phyloP scores from a whole-genome alignment of 495 filamentous ascomycete species.

The Tuber microsphaerosporum region DNA sequence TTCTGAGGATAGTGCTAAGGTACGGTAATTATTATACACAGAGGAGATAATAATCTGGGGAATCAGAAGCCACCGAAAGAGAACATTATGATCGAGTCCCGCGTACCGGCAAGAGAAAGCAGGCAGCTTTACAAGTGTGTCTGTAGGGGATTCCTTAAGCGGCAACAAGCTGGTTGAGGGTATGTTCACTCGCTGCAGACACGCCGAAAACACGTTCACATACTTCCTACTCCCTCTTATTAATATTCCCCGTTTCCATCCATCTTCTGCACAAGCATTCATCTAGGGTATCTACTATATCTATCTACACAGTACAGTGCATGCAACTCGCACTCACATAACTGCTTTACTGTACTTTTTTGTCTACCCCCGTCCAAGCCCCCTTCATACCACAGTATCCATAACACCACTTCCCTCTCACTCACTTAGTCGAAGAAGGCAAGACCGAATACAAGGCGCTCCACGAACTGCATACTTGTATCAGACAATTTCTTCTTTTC shows the following conservation, averaged over 20 bases:
- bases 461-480: not conserved
- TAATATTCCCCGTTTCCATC: slow-evolving; percentile 1
- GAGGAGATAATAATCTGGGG: not conserved
- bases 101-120: not conserved
- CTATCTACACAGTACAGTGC: not conserved
- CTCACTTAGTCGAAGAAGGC: not conserved
- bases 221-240: not conserved
- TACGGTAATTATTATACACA: not conserved
- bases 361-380: not conserved
- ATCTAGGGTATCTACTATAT: not conserved
- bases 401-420: not conserved
- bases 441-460: not conserved
- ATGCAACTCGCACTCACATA: not conserved
- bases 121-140: not conserved
- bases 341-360: not conserved
- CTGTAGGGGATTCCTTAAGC: not conserved
- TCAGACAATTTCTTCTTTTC: not conserved
- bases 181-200: not conserved
- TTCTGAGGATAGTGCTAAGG: not conserved
- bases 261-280: not conserved
- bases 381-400: not conserved
- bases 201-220: not conserved
- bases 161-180: not conserved
- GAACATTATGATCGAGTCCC: not conserved
- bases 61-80: not conserved